These are phyloP conservation scores for Daldinia vernicosa DNA, from an alignment of 495 filamentous ascomycete species.

Conservation along the genomic window DNA sequence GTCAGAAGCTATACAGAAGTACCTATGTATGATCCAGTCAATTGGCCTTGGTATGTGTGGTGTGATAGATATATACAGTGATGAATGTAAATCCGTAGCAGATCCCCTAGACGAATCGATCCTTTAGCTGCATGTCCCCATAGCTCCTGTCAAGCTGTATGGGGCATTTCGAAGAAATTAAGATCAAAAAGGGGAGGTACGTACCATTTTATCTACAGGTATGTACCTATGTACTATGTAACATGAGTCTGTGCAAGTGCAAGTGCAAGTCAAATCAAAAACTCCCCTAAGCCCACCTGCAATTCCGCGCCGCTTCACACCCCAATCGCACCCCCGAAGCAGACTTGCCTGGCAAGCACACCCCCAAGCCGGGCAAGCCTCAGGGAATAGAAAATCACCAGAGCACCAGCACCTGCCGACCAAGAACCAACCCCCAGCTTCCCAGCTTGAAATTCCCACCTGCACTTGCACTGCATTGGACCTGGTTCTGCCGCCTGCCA, in stretches of 20 bases:
- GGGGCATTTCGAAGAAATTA: constrained; percentile 1
- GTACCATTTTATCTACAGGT: constrained; percentile 4
- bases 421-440: constrained; percentile 15
- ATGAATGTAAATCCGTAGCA: constrained; percentile 6
- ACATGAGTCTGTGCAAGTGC: constrained; percentile 1
- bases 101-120: background rate
- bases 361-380: constrained; percentile 16
- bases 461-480: constrained; percentile 7
- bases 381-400: constrained; percentile 30
- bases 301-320: constrained; percentile 10
- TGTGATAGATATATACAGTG: constrained; percentile 28
- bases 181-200: constrained; percentile 10
- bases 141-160: background rate
- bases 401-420: constrained; percentile 25
- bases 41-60: background rate
- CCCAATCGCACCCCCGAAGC: constrained; percentile 6
- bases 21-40: constrained; percentile 29
- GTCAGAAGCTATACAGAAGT: background rate
- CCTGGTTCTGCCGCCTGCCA: constrained; percentile 10
- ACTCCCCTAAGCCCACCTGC: constrained; percentile 10
- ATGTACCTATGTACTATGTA: too few relatives aligned
- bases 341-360: background rate
- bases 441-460: background rate
- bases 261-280: constrained; percentile 10
- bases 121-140: constrained; percentile 1